phyloP scores from a whole-genome alignment of 495 filamentous ascomycete species.

The Physcia stellaris region DNA sequence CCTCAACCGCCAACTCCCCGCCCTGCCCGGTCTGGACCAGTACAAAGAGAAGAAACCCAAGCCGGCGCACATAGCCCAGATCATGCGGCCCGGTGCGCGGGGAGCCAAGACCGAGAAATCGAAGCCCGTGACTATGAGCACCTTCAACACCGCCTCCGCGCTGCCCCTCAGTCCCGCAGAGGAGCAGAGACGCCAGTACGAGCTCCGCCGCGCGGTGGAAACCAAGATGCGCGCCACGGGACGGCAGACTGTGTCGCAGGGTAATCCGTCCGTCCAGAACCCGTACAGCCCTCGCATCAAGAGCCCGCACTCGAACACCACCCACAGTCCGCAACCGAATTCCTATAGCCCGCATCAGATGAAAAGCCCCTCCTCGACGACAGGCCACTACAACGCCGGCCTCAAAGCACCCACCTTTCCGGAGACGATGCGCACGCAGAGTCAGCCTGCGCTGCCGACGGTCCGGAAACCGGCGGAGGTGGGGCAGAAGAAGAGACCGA shows the following conservation, averaged over 20 bases:
- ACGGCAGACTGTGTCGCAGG: background rate
- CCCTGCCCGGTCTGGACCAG: conserved; percentile 16
- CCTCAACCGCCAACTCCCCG: conserved; percentile 15
- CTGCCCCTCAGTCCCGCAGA: conserved; percentile 5
- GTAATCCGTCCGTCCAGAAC: background rate
- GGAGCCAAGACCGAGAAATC: conserved; percentile 6
- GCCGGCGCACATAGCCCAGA: conserved; percentile 14
- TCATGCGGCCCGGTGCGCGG: conserved; percentile 11
- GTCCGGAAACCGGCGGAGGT: background rate
- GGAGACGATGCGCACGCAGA: background rate
- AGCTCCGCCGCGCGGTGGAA: background rate
- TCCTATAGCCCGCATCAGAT: no score
- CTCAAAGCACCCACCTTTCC: background rate
- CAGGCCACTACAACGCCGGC: background rate
- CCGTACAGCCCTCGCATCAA: conserved; percentile 1
- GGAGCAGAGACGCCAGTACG: background rate
- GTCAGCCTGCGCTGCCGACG: background rate
- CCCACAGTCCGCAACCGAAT: background rate
- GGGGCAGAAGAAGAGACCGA: background rate
- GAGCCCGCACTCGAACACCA: background rate
- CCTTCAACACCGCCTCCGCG: conserved; percentile 5
- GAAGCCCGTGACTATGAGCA: conserved; percentile 6
- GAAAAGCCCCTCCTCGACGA: background rate
- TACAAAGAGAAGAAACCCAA: conserved; percentile 14
- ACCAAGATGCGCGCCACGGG: conserved; percentile 2